Percentiles rank a stretch among this genome's conserved stretches.
Evolutionary conservation across 2,329 filamentous ascomycete genomes (phyloP).

Genomic region (Nakataea oryzae): DNA sequence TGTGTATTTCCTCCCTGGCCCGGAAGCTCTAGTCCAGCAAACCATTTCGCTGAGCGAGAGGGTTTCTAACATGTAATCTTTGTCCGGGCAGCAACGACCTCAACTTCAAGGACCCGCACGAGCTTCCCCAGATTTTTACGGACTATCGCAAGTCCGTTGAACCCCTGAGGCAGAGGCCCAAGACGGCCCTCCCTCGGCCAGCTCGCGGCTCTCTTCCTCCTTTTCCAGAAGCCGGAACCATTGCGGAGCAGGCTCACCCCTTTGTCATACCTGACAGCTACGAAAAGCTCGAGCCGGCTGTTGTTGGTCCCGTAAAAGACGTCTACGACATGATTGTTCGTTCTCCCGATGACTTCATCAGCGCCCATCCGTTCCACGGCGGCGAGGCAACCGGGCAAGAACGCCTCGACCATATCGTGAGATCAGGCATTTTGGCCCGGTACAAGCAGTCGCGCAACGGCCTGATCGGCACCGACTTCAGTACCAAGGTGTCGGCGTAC

Average conservation of each 20-base stretch:
- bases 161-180: conserved; percentile 55
- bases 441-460: conserved; percentile 68
- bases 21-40: no score
- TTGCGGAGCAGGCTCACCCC: conserved; percentile 49
- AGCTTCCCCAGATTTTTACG: conserved; percentile 68
- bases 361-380: conserved; percentile 57
- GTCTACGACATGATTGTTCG: conserved; percentile 33
- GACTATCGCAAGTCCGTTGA: conserved; percentile 64
- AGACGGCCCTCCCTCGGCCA: conserved; percentile 43
- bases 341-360: conserved; percentile 37
- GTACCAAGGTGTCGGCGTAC: conserved; percentile 66
- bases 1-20: not conserved
- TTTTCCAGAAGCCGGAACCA: conserved; percentile 33
- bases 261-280: conserved; percentile 52
- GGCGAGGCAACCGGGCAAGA: conserved; percentile 52
- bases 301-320: conserved; percentile 47
- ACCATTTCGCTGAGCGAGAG: not conserved
- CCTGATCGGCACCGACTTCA: conserved; percentile 59
- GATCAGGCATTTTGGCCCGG: conserved; percentile 44
- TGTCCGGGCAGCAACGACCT: conserved; percentile 48
- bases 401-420: conserved; percentile 50
- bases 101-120: conserved; percentile 40
- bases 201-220: conserved; percentile 40
- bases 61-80: conserved; percentile 8
- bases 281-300: conserved; percentile 37